These are phyloP conservation scores for Leccinum olivaceopallidum DNA, from an alignment of 768 basidiomycete genomes.

Conservation along the genomic window DNA sequence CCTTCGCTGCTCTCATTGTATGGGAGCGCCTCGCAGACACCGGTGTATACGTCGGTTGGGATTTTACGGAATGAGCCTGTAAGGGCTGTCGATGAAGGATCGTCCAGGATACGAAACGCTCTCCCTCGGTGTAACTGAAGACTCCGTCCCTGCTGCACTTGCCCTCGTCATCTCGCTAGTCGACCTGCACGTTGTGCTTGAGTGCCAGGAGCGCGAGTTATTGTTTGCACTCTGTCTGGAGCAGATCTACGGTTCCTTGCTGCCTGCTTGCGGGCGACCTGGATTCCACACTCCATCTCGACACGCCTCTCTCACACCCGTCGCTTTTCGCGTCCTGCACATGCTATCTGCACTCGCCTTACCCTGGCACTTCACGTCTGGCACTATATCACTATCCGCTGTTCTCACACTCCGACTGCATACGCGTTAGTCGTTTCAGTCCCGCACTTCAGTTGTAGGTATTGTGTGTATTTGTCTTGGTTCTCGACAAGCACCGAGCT, in stretches of 20 bases:
- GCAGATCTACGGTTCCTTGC: constrained; percentile 8
- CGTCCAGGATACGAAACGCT: constrained; percentile 17
- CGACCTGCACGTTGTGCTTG: constrained; percentile 31
- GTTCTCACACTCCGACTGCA: constrained; percentile 22
- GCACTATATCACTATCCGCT: constrained; percentile 22
- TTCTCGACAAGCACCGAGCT: constrained; percentile 29
- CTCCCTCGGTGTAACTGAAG: not conserved
- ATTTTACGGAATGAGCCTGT: constrained; percentile 26
- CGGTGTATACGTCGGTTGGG: constrained; percentile 28
- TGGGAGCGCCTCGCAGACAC: constrained; percentile 29
- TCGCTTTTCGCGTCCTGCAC: constrained; percentile 9
- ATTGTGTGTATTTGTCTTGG: constrained; percentile 31
- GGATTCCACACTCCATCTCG: constrained; percentile 22
- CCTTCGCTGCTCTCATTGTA: constrained; percentile 35
- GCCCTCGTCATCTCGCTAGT: constrained; percentile 40
- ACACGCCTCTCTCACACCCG: constrained; percentile 23
- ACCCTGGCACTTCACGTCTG: constrained; percentile 22
- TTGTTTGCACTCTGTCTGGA: constrained; percentile 13
- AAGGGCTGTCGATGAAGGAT: constrained; percentile 26
- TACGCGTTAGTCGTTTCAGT: constrained; percentile 27
- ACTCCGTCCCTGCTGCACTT: constrained; percentile 20
- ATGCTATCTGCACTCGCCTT: constrained; percentile 17
- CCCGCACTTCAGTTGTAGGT: constrained; percentile 31
- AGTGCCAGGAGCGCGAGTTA: constrained; percentile 21
- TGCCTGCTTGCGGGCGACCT: constrained; percentile 31